Evolutionary conservation across 805 yeast genomes (phyloP), one percentile per base, ranked within the genome.

Genomic region (Starmerella bacillaris): DNA sequence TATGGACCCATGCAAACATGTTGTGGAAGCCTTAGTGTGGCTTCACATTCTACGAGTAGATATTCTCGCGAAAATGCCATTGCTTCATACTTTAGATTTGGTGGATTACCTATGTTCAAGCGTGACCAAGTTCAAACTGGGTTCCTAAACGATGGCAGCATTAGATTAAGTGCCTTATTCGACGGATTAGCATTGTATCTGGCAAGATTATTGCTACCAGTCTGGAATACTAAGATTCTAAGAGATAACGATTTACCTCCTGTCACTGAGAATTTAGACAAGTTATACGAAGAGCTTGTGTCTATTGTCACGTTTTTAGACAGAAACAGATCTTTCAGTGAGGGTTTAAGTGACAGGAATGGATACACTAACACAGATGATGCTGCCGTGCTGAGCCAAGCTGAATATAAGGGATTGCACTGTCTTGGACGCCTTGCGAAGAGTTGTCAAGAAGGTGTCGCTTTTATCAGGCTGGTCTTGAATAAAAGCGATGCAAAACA

Each of bases 1-100:
- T 83, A 82, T 53, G 95, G 96, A 4, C 67, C 74, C 34, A 73
- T 78, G 35, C 98, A 92, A 54, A 74, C 92, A 3, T 86, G 95
- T 50, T 75, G 94, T 0, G 74, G 89, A 1, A 78, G 94, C 8
- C 62, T 89, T 34, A 77, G 78, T 44, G 71, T 82, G 35, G 78
- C 94, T 1, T 78, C 58, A 9, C 40, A 92, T 50, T 73, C 79
- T 37, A 69, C 69, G 43, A 29, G 37, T 17, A 37, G 39, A 12
- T 36, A 34, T 67, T 70, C 41, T 58, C 86, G 51, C 15, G 52
- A 48, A 21, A 32, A 33, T 14, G 52, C 52, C 5, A 40, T 46
- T 18, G 33, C 39, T 14, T 20, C 41, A 9, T 45, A 34, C 35
- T 47, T 47, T 48, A 26, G 48, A 26, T 42, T 48, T 22, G 52